phyloP scores from a whole-genome alignment of 257 asterid genomes.

The Vinca minor region DNA sequence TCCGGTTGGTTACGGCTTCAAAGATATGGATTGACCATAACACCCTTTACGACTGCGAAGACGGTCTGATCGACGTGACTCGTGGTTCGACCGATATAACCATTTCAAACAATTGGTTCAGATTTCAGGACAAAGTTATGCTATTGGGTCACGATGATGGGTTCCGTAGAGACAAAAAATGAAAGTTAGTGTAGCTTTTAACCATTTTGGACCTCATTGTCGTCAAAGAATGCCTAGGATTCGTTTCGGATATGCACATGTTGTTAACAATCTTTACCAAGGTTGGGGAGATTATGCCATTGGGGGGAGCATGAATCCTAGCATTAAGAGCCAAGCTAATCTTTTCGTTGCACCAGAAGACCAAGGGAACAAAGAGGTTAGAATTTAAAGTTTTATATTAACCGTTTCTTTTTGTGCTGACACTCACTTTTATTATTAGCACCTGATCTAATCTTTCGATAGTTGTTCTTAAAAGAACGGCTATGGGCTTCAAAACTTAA shows the following conservation, averaged over 20 bases:
- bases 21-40: slow-evolving; percentile 81
- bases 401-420: no score
- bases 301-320: slow-evolving; percentile 88
- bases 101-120: slow-evolving; percentile 72
- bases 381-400: no score
- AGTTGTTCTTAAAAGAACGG: no score
- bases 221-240: slow-evolving; percentile 87
- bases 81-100: slow-evolving; percentile 73
- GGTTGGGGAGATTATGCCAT: slow-evolving; percentile 88
- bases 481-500: no score
- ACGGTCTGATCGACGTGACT: slow-evolving; percentile 70
- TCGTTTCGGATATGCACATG: slow-evolving; percentile 83
- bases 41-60: slow-evolving; percentile 49
- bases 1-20: slow-evolving; percentile 46
- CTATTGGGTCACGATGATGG: slow-evolving; percentile 78
- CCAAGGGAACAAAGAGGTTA: slow-evolving; percentile 62
- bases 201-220: slow-evolving; percentile 77
- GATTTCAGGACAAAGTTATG: slow-evolving; percentile 73
- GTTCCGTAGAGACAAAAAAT: slow-evolving; percentile 44
- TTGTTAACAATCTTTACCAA: slow-evolving; percentile 64
- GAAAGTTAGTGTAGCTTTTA: slow-evolving; percentile 77
- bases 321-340: slow-evolving; percentile 74
- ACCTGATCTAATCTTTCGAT: no score
- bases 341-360: slow-evolving; percentile 67
- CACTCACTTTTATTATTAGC: no score